Evolutionary conservation across 306 rosid species (phyloP).

Genomic region (Vigna radiata): DNA sequence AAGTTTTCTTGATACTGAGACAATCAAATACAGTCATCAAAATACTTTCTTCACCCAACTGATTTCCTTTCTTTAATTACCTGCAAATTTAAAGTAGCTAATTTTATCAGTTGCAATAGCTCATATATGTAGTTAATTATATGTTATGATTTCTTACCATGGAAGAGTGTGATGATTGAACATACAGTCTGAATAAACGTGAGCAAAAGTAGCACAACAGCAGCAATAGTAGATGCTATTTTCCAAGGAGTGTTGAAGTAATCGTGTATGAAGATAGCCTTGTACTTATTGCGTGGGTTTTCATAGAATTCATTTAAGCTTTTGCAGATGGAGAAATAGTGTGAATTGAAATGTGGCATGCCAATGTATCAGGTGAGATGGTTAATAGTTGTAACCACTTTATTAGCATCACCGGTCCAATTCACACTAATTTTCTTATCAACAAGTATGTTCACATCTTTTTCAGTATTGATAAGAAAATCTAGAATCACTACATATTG

Average conservation of each 20-base stretch:
- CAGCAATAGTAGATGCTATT: background rate
- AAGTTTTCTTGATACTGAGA: no score
- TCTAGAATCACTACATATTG: slow-evolving; percentile 42
- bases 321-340: background rate
- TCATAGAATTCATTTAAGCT: background rate
- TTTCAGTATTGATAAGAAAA: background rate
- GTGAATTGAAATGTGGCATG: background rate
- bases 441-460: background rate
- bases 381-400: background rate
- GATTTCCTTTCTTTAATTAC: background rate
- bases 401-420: background rate
- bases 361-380: rapidly evolving
- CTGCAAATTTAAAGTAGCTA: background rate
- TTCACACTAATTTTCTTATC: background rate
- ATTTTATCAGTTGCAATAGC: no score
- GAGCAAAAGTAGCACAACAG: background rate
- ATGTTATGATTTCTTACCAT: no score
- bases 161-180: background rate
- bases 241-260: slow-evolving; percentile 15
- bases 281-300: background rate
- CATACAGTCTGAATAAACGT: background rate
- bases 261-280: background rate
- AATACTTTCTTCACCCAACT: no score
- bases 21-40: no score
- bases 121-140: no score